phyloP scores from a whole-genome alignment of 768 basidiomycete genomes.

The Lactarius indigo region DNA sequence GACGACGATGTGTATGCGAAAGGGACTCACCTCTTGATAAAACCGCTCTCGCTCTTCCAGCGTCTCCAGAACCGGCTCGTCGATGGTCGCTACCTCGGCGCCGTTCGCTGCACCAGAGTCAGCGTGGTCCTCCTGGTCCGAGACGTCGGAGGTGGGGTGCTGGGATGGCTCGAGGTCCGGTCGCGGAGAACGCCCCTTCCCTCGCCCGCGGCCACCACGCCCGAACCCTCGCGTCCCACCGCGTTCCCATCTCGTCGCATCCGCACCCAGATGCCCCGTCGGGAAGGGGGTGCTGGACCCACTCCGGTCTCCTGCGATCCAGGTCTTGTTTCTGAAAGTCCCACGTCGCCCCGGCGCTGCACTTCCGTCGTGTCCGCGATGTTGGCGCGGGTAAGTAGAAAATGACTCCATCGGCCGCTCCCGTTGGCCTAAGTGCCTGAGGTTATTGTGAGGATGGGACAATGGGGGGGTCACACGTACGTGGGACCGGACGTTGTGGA shows the following conservation, averaged over 20 bases:
- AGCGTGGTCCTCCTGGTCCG: slow-evolving; percentile 30
- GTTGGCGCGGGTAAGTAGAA: slow-evolving; percentile 4
- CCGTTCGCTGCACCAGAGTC: slow-evolving; percentile 34
- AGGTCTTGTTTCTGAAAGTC: slow-evolving; percentile 24
- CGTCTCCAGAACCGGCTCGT: slow-evolving; percentile 49
- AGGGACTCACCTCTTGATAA: slow-evolving; percentile 60
- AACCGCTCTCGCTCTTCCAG: slow-evolving; percentile 64
- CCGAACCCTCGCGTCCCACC: slow-evolving; percentile 46
- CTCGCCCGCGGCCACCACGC: slow-evolving; percentile 38
- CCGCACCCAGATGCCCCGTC: slow-evolving; percentile 29
- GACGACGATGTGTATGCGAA: neutral
- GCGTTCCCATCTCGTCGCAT: slow-evolving; percentile 60
- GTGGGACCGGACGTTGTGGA: neutral
- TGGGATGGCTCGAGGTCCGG: slow-evolving; percentile 17
- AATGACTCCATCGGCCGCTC: slow-evolving; percentile 17
- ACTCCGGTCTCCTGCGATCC: slow-evolving; percentile 20
- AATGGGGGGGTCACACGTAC: neutral
- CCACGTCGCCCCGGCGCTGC: slow-evolving; percentile 12
- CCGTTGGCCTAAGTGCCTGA: neutral
- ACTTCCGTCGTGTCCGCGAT: slow-evolving; percentile 16
- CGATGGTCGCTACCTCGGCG: slow-evolving; percentile 32
- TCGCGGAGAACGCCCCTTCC: slow-evolving; percentile 39
- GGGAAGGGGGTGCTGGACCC: slow-evolving; percentile 13
- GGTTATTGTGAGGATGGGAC: neutral
- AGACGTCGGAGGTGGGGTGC: slow-evolving; percentile 26